Conservation (phyloP, 2,329 filamentous ascomycete species). For the Sarocladium brachiariae region DNA sequence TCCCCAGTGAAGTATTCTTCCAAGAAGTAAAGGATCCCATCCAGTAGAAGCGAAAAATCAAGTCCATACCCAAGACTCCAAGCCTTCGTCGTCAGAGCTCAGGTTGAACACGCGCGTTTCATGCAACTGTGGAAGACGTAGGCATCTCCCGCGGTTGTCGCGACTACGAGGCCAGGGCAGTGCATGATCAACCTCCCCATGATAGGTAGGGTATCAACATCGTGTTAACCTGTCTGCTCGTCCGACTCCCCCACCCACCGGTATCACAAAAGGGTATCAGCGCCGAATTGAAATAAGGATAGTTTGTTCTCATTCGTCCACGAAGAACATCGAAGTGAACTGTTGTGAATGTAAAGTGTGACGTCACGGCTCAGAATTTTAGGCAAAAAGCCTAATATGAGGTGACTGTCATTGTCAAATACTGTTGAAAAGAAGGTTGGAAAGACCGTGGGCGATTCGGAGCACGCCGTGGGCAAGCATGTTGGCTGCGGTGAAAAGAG, state of each 20-base stretch:
- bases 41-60: constrained; percentile 7
- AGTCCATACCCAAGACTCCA: constrained; percentile 10
- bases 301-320: constrained; percentile 12
- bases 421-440: neutral
- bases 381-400: neutral
- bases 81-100: constrained; percentile 2
- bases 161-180: no score
- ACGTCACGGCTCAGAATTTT: constrained; percentile 12
- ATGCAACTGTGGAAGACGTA: no score
- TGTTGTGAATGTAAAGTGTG: constrained; percentile 18
- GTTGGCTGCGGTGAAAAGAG: neutral
- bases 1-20: constrained; percentile 11
- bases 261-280: constrained; percentile 27
- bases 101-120: neutral
- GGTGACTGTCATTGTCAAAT: constrained; percentile 1
- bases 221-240: neutral
- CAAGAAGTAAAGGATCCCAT: constrained; percentile 7
- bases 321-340: constrained; percentile 11
- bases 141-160: neutral
- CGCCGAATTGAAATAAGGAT: constrained; percentile 23
- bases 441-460: neutral
- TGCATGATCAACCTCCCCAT: no score
- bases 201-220: neutral
- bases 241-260: constrained; percentile 5
- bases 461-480: neutral